Conservation (phyloP, 1,284 basidiomycete species). For the Ustilago sp. region DNA sequence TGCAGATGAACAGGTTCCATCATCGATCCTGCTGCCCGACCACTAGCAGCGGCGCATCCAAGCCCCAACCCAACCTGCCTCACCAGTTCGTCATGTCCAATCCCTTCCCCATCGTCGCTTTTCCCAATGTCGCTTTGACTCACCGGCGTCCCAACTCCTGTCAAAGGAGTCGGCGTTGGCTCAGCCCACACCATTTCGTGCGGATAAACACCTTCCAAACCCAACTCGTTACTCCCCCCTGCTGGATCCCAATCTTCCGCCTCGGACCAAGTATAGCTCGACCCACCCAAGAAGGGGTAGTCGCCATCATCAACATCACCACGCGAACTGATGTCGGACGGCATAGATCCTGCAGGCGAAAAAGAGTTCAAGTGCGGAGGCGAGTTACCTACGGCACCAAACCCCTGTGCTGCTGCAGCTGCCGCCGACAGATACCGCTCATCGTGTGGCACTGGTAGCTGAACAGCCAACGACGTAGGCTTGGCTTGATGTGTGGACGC, state of each 20-base stretch:
- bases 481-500: conserved; percentile 27
- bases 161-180: conserved; percentile 44
- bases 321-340: conserved; percentile 46
- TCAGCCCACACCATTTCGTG: conserved; percentile 44
- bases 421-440: conserved; percentile 4
- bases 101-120: conserved; percentile 22
- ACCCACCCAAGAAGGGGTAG: conserved; percentile 22
- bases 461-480: conserved; percentile 9
- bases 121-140: conserved; percentile 14
- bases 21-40: neutral
- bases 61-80: conserved; percentile 30
- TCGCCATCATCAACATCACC: conserved; percentile 38
- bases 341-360: conserved; percentile 58
- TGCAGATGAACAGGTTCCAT: conserved; percentile 40
- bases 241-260: conserved; percentile 31
- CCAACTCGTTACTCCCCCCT: conserved; percentile 38
- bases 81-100: conserved; percentile 24
- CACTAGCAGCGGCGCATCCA: neutral
- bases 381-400: conserved; percentile 17
- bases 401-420: conserved; percentile 26
- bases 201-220: conserved; percentile 50
- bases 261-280: conserved; percentile 30
- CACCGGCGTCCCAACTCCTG: conserved; percentile 41
- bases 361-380: conserved; percentile 50
- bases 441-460: conserved; percentile 27